These are phyloP conservation scores for Hypoxylon sp. DNA, from an alignment of 2,329 filamentous ascomycete genomes.

Conservation along the genomic window DNA sequence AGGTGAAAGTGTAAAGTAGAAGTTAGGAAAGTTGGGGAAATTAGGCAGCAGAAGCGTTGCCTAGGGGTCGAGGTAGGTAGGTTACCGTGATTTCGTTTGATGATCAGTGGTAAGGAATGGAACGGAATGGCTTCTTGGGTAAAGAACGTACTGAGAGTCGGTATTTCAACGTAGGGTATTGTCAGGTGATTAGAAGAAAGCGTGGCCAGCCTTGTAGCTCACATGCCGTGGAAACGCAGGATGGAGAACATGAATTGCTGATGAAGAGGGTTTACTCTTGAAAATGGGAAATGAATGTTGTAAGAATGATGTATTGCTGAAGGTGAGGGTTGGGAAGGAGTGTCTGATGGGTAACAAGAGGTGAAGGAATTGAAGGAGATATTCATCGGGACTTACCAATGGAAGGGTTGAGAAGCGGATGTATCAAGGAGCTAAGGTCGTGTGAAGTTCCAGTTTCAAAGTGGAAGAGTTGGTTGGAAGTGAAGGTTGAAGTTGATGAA, in stretches of 20 bases:
- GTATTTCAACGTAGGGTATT: not conserved
- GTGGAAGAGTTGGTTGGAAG: not conserved
- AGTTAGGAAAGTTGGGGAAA: not conserved
- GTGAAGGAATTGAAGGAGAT: not conserved
- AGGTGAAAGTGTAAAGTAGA: not conserved
- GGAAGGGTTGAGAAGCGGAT: not conserved
- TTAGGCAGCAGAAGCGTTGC: not conserved
- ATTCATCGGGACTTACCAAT: not conserved
- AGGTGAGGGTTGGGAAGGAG: not conserved
- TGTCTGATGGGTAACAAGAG: not conserved
- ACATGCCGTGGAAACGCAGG: not conserved
- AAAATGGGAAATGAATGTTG: not conserved
- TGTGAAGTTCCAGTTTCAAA: not conserved
- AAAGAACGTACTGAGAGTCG: not conserved
- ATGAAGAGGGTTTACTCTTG: not conserved
- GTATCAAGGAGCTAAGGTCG: not conserved
- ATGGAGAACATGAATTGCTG: not conserved
- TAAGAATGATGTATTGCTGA: not conserved
- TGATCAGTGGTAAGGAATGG: not conserved
- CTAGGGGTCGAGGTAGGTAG: not conserved
- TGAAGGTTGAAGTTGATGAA: not conserved
- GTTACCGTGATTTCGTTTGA: not conserved
- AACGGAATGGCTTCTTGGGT: not conserved
- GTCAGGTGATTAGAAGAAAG: not conserved
- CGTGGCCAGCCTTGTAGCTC: not conserved